Percentiles rank a stretch among this genome's conserved stretches.
Evolutionary conservation across 331 rosid genomes (phyloP).

Genomic region (Ulmus americana): DNA sequence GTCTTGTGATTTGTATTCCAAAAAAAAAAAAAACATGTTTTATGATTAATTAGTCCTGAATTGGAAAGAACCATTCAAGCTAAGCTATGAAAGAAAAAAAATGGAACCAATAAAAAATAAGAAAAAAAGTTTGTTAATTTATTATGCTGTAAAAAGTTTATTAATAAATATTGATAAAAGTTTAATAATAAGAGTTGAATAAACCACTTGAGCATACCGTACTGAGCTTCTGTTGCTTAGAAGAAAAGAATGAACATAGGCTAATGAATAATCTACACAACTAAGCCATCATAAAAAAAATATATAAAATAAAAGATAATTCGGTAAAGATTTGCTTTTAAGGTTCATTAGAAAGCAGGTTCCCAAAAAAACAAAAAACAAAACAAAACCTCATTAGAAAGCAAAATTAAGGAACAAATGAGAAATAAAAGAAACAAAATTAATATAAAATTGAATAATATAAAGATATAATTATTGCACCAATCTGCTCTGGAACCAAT

Average conservation of each 20-base stretch:
- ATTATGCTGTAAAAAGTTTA: too few relatives aligned
- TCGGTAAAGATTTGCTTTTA: slow-evolving; percentile 2
- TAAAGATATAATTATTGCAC: background rate
- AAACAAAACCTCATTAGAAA: background rate
- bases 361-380: background rate
- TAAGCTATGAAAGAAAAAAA: too few relatives aligned
- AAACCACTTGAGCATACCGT: background rate
- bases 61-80: too few relatives aligned
- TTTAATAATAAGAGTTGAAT: background rate
- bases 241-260: slow-evolving; percentile 7
- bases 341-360: background rate
- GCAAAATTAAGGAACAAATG: background rate
- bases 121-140: too few relatives aligned
- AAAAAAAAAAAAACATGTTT: too few relatives aligned
- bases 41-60: too few relatives aligned
- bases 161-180: background rate
- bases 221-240: background rate
- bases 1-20: too few relatives aligned
- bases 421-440: background rate
- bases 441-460: background rate
- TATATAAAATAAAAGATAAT: background rate
- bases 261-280: background rate
- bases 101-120: too few relatives aligned
- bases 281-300: background rate
- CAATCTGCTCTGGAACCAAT: background rate